A percentile compares a stretch with the other conserved stretches of the same genome.
These are phyloP conservation scores for Mycena galericulata DNA, from an alignment of 768 basidiomycete species.

Conservation along the genomic window DNA sequence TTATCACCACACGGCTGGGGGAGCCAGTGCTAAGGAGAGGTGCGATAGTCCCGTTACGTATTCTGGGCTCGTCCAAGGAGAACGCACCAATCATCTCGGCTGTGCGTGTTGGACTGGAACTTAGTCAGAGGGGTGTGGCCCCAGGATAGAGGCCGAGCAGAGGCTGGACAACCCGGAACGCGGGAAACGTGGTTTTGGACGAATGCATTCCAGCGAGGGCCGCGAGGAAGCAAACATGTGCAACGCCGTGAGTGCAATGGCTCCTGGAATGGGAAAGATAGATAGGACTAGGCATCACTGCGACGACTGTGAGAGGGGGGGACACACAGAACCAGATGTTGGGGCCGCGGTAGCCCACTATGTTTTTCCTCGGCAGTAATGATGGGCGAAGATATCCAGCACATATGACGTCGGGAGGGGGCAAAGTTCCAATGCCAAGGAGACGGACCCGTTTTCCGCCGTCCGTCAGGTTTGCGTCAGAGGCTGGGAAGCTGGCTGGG, in stretches of 20 bases:
- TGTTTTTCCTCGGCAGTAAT: slow-evolving; percentile 20
- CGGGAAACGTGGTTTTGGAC: slow-evolving; percentile 5
- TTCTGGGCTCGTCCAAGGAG: slow-evolving; percentile 4
- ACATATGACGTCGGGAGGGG: neutral
- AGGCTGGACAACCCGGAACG: neutral
- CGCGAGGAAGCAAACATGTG: neutral
- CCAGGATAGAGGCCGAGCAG: neutral
- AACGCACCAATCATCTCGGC: neutral
- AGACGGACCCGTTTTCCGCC: neutral
- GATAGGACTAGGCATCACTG: slow-evolving; percentile 3
- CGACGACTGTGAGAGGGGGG: slow-evolving; percentile 14
- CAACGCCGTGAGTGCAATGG: neutral
- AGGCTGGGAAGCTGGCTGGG: no score
- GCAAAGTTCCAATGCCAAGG: neutral
- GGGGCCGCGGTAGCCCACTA: slow-evolving; percentile 20
- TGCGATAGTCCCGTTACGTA: slow-evolving; percentile 6
- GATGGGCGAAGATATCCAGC: slow-evolving; percentile 14
- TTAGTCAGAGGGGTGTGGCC: neutral
- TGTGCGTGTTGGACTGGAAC: slow-evolving; percentile 4
- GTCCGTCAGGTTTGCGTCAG: no score
- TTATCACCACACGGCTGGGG: slow-evolving; percentile 26
- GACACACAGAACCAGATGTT: slow-evolving; percentile 19
- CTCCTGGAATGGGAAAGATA: neutral
- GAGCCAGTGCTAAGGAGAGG: neutral
- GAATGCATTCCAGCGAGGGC: neutral